phyloP scores from a whole-genome alignment of 805 yeast species.

The Pichia sporocuriosa region DNA sequence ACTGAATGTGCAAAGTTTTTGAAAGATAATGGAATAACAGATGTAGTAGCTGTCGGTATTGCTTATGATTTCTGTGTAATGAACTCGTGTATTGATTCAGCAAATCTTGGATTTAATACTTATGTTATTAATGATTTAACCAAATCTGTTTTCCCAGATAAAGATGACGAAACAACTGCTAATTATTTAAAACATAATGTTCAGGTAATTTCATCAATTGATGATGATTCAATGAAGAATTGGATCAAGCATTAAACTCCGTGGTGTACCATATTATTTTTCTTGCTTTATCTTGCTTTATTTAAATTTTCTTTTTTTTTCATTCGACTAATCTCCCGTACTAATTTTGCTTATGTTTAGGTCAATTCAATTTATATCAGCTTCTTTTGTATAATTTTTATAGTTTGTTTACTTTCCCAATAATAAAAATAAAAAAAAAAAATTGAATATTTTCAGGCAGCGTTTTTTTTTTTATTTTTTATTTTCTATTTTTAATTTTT shows the following conservation, averaged over 20 bases:
- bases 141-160: conserved; percentile 46
- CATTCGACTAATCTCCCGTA: too few species aligned
- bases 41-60: conserved; percentile 70
- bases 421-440: too few species aligned
- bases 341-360: too few species aligned
- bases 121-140: conserved; percentile 52
- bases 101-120: conserved; percentile 54
- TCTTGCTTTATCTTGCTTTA: too few species aligned
- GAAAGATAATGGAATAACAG: conserved; percentile 39
- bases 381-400: too few species aligned
- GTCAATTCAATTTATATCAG: too few species aligned
- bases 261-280: background rate
- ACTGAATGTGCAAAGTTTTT: conserved; percentile 58
- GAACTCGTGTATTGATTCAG: conserved; percentile 68
- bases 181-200: conserved; percentile 30
- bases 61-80: conserved; percentile 86
- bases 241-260: background rate
- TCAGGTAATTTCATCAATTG: conserved; percentile 10
- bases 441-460: too few species aligned
- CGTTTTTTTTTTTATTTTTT: too few species aligned
- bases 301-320: too few species aligned
- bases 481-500: too few species aligned
- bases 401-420: too few species aligned
- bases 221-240: background rate
- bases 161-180: conserved; percentile 30